phyloP scores from a whole-genome alignment of 257 asterid species.

The Forsythia suspensa region DNA sequence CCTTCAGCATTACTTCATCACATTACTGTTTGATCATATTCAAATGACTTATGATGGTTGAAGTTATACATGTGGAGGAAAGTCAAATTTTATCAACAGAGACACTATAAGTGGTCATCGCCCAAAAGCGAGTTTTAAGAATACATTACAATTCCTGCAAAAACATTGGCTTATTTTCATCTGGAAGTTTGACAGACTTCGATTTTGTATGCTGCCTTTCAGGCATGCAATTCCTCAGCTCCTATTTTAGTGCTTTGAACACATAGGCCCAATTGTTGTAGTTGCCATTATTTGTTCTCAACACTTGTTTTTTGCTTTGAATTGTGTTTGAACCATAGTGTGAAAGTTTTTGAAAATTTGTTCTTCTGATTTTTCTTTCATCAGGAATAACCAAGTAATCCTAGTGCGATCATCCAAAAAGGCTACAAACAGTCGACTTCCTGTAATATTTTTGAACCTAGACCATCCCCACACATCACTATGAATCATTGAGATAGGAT shows the following conservation, averaged over 20 bases:
- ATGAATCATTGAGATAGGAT: no score
- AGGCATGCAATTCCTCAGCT: not conserved
- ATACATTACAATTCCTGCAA: not conserved
- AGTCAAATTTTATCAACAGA: not conserved
- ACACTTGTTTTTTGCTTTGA: no score
- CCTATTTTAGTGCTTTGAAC: not conserved
- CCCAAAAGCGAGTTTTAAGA: not conserved
- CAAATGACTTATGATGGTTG: not conserved
- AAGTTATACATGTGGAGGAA: constrained; percentile 9
- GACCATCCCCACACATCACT: no score
- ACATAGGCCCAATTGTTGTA: not conserved
- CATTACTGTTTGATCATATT: not conserved
- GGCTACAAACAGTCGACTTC: no score
- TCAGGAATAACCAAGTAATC: no score
- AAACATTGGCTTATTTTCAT: not conserved
- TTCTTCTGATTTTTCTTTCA: no score
- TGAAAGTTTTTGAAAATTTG: no score
- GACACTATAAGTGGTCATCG: not conserved
- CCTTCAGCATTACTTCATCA: not conserved
- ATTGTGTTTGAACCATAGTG: no score
- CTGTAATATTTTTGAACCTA: no score
- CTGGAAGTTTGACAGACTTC: not conserved
- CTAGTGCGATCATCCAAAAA: no score
- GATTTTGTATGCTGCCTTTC: not conserved
- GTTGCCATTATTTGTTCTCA: not conserved